These are phyloP conservation scores for Endoconidiophora laricicola DNA, from an alignment of 2,329 filamentous ascomycete species.

Conservation along the genomic window DNA sequence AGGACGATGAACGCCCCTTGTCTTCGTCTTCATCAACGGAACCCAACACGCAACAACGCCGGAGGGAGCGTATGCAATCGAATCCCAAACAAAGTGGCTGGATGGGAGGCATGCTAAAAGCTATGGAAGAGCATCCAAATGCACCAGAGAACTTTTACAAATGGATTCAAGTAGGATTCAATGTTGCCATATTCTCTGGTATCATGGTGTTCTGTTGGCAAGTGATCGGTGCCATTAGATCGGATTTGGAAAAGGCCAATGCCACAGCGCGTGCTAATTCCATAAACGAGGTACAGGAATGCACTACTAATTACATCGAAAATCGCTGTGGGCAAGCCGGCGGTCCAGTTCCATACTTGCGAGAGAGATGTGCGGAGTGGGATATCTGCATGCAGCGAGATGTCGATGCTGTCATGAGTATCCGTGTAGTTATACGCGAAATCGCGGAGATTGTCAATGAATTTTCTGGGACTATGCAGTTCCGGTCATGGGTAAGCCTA, in stretches of 20 bases:
- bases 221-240: conserved; percentile 51
- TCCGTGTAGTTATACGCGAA: conserved; percentile 69
- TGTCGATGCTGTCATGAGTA: conserved; percentile 57
- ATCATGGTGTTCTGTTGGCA: conserved; percentile 51
- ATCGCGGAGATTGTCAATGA: conserved; percentile 88
- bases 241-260: conserved; percentile 59
- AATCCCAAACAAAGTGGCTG: conserved; percentile 18
- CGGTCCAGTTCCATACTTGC: conserved; percentile 48
- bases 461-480: conserved; percentile 79
- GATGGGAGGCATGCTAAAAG: conserved; percentile 30
- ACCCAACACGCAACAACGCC: conserved; percentile 14
- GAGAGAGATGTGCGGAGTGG: conserved; percentile 62
- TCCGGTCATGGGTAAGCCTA: conserved; percentile 49
- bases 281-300: conserved; percentile 55
- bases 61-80: conserved; percentile 11
- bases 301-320: conserved; percentile 53
- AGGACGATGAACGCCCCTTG: conserved; percentile 20
- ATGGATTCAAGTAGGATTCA: conserved; percentile 46
- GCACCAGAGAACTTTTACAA: conserved; percentile 41
- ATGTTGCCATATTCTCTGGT: conserved; percentile 39
- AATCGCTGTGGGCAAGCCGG: conserved; percentile 55
- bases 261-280: conserved; percentile 52
- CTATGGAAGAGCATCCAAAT: conserved; percentile 39
- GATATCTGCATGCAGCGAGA: conserved; percentile 76
- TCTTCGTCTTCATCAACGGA: conserved; percentile 5